Evolutionary conservation across 2,329 filamentous ascomycete genomes (phyloP).

Genomic region (Ramichloridium luteum): DNA sequence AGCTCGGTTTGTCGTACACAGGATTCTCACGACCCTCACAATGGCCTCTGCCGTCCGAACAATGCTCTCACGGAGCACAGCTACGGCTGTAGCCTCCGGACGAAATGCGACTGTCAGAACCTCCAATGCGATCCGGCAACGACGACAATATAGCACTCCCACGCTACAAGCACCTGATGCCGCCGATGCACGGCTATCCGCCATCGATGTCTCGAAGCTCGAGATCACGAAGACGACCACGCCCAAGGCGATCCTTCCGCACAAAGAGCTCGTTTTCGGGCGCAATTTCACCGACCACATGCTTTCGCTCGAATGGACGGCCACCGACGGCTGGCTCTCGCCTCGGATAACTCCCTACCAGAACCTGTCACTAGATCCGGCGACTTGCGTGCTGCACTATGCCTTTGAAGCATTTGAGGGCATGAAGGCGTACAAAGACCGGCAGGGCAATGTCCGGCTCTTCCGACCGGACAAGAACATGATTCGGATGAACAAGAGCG

Average conservation of each 20-base stretch:
- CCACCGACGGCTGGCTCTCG: constrained; percentile 67
- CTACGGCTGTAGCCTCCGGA: constrained; percentile 3
- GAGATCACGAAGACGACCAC: constrained; percentile 59
- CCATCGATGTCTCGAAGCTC: constrained; percentile 67
- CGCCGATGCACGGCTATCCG: constrained; percentile 43
- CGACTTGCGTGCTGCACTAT: constrained; percentile 96
- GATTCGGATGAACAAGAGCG: constrained; percentile 82
- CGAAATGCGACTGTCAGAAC: not conserved
- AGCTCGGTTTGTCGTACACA: too few species aligned
- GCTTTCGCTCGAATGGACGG: constrained; percentile 88
- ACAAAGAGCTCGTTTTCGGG: constrained; percentile 80
- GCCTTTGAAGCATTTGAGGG: constrained; percentile 97
- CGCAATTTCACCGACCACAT: constrained; percentile 94
- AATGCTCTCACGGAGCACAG: constrained; percentile 7
- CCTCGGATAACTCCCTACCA: constrained; percentile 87
- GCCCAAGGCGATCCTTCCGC: constrained; percentile 62
- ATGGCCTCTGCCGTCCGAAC: constrained; percentile 7
- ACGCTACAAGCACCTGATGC: constrained; percentile 34
- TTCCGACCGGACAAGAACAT: constrained; percentile 97
- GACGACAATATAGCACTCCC: constrained; percentile 25
- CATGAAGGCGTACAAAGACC: constrained; percentile 98
- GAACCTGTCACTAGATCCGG: constrained; percentile 90
- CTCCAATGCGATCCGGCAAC: constrained; percentile 3
- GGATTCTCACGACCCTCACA: too few species aligned
- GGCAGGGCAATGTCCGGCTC: constrained; percentile 61